Percentiles rank a stretch among this genome's conserved stretches.
These are phyloP conservation scores for Blumeria graminis DNA, from an alignment of 2,329 filamentous ascomycete species.

Conservation along the genomic window DNA sequence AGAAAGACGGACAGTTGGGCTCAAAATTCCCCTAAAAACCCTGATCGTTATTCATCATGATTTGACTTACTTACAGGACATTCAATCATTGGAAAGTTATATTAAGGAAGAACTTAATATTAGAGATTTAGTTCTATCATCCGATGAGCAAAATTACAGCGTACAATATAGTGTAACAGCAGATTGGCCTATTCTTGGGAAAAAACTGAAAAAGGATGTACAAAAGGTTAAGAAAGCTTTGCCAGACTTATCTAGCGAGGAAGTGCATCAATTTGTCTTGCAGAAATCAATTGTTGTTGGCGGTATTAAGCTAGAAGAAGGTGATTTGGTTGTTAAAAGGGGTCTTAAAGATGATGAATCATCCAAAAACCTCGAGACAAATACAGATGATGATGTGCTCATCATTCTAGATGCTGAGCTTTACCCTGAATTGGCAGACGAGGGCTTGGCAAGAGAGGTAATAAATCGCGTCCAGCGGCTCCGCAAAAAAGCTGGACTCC, in stretches of 20 bases:
- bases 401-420: slow-evolving; percentile 68
- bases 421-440: slow-evolving; percentile 65
- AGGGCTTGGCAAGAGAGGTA: slow-evolving; percentile 76
- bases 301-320: slow-evolving; percentile 59
- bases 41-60: slow-evolving; percentile 75
- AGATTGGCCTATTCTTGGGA: slow-evolving; percentile 84
- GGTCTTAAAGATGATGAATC: slow-evolving; percentile 49
- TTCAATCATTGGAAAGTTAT: slow-evolving; percentile 67
- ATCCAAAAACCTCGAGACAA: slow-evolving; percentile 57
- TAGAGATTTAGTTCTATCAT: slow-evolving; percentile 58
- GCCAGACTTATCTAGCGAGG: slow-evolving; percentile 49
- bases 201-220: slow-evolving; percentile 93
- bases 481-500: slow-evolving; percentile 77
- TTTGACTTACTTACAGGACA: slow-evolving; percentile 60
- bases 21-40: slow-evolving; percentile 80
- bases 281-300: slow-evolving; percentile 59
- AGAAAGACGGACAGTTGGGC: slow-evolving; percentile 59
- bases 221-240: slow-evolving; percentile 78
- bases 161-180: slow-evolving; percentile 77
- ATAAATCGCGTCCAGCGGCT: slow-evolving; percentile 81
- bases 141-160: slow-evolving; percentile 73
- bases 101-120: slow-evolving; percentile 84
- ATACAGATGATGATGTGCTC: slow-evolving; percentile 73
- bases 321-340: slow-evolving; percentile 63
- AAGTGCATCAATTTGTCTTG: slow-evolving; percentile 57